Percentiles rank a stretch among this genome's conserved stretches.
These are phyloP conservation scores for Oehlia diaphana DNA, from an alignment of 192 early-diverging fungal genomes.

Conservation along the genomic window DNA sequence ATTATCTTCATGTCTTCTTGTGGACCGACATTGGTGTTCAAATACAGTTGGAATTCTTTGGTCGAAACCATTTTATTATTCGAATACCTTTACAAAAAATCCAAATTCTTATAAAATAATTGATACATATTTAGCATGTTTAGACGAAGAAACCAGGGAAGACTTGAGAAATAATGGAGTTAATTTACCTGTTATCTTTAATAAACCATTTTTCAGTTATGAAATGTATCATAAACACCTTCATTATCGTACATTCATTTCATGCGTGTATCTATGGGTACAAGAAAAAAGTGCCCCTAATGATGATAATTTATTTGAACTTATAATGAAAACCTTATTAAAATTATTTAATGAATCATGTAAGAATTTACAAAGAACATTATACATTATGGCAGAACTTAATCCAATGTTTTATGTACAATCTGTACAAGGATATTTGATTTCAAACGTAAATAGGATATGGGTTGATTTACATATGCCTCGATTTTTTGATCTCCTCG, in stretches of 20 bases:
- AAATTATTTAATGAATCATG: not conserved
- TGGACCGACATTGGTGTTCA: not conserved
- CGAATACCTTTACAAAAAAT: not conserved
- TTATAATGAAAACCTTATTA: not conserved
- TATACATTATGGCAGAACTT: not conserved
- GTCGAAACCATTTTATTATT: conserved; percentile 13
- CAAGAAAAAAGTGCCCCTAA: not conserved
- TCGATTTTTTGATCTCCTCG: not conserved
- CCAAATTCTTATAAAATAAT: not conserved
- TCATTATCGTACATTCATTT: not conserved
- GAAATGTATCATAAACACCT: not conserved
- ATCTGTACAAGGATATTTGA: not conserved
- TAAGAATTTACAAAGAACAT: not conserved
- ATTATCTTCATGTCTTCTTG: conserved; percentile 2
- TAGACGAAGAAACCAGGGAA: not conserved
- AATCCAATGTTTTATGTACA: not conserved
- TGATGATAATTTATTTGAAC: not conserved
- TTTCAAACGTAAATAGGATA: not conserved
- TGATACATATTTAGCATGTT: not conserved
- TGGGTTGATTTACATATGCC: not conserved
- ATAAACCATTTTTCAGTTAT: not conserved
- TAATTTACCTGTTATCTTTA: not conserved
- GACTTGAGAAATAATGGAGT: not conserved
- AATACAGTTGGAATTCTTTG: not conserved
- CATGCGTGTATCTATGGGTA: not conserved